A percentile compares a stretch with the other conserved stretches of the same genome.
phyloP scores from a whole-genome alignment of 768 basidiomycete species.

The Suillus paluster region DNA sequence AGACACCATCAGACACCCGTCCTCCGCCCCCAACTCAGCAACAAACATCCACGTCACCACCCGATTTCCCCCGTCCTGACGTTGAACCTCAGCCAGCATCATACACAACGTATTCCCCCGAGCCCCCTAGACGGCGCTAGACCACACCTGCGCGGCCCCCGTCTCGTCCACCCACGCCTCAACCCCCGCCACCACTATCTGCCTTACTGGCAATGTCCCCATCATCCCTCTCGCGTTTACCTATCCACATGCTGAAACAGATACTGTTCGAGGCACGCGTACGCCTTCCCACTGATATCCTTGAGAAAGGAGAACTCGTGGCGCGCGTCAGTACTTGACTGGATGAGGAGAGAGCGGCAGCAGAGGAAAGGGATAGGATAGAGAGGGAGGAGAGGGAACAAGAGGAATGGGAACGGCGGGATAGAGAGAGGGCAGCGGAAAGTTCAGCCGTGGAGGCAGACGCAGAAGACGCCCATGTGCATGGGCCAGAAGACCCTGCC shows the following conservation, averaged over 20 bases:
- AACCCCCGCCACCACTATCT: constrained; percentile 56
- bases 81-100: background rate
- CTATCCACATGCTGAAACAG: constrained; percentile 74
- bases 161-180: constrained; percentile 33
- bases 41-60: constrained; percentile 25
- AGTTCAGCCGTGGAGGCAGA: constrained; percentile 20
- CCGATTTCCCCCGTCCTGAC: constrained; percentile 1
- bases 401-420: constrained; percentile 20
- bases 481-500: background rate
- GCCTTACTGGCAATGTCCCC: constrained; percentile 66
- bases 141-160: background rate
- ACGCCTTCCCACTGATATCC: constrained; percentile 49
- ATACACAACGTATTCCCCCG: background rate
- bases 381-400: constrained; percentile 24
- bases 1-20: constrained; percentile 57
- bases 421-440: constrained; percentile 15
- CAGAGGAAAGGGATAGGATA: constrained; percentile 40
- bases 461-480: constrained; percentile 7
- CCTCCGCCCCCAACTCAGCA: constrained; percentile 27
- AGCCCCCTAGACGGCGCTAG: constrained; percentile 4
- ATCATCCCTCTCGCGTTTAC: constrained; percentile 60
- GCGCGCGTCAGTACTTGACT: constrained; percentile 65
- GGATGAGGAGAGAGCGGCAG: constrained; percentile 62
- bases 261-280: constrained; percentile 85
- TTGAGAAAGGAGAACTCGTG: constrained; percentile 91